Conservation (phyloP, 2,329 filamentous ascomycete genomes). For the Pestalotiopsis sp. region DNA sequence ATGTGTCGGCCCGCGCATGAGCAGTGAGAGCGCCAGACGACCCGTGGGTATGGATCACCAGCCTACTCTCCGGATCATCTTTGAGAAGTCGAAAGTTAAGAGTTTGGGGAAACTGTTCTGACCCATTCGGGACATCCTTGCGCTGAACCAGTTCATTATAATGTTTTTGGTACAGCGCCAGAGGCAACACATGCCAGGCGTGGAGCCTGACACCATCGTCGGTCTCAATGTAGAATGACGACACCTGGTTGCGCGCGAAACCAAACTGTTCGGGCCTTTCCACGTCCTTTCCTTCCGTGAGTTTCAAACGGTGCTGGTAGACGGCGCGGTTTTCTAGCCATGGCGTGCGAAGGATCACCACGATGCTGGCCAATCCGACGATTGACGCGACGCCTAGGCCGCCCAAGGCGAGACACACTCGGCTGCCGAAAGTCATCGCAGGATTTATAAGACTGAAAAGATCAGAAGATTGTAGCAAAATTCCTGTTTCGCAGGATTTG, state of each 20-base stretch:
- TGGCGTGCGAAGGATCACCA: background rate
- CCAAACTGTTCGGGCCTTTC: slow-evolving; percentile 5
- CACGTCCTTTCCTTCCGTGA: background rate
- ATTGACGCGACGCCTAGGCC: background rate
- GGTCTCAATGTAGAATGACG: background rate
- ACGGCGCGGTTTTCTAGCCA: background rate
- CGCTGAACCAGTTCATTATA: background rate
- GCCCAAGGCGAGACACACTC: background rate
- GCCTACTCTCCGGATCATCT: background rate
- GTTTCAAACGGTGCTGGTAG: background rate
- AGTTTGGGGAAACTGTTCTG: background rate
- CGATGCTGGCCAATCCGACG: background rate
- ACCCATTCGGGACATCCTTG: too few relatives aligned
- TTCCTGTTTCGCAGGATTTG: too few relatives aligned
- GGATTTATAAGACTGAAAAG: background rate
- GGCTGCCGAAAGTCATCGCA: background rate
- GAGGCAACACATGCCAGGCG: slow-evolving; percentile 7
- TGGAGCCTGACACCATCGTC: background rate
- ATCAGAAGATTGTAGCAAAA: too few relatives aligned
- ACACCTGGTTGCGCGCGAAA: background rate
- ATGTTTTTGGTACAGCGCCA: background rate
- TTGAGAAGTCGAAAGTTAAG: background rate
- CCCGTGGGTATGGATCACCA: background rate
- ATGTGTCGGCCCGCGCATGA: background rate
- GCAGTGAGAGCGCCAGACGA: background rate